Base-by-base conservation (phyloP, 352 stramenopile genomes). In the Pythium angustatum region DNA sequence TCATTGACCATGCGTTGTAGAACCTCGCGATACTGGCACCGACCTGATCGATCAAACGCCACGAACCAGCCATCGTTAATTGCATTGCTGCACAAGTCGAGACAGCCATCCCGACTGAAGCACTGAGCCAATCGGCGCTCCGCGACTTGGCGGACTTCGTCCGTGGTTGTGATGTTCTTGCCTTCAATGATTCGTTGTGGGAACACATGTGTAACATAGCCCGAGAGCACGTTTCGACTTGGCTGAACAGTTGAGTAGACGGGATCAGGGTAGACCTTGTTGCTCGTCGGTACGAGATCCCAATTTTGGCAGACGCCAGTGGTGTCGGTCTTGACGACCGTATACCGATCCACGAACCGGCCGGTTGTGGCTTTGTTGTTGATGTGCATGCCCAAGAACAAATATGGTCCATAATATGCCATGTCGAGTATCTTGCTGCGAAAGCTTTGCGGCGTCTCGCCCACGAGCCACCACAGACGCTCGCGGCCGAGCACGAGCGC, bases 231-330 rank as follows among this genome's bases (percentile, higher is more conserved):
- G 21, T 31, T 63, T 47, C 27, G 53, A 1, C 44, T 31, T 15
- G 44, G 44, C 5, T 33, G 14, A 6, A 0, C 17, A 10, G 34
- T 33, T 5, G 53, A 15, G 33, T 68, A 62, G 5, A 62, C 24
- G 0, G 61, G 61, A 19, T 36, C 34, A 9, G 61, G 61, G 22
- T 62, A 68, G 7, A 9, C 27, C 43, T 44, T 55, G 51, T 58
- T 34, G 15, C 30, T 62, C 2, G 61, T 55, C 22, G 60, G 40
- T 26, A 48, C 31, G 36, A 68, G 44, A 10, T 58, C 27, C 61
- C 61, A 68, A 11, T 68, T 68, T n/a, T 68, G 51, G 44, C 61
- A 68, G 17, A 68, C 45, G 11, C 61, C 61, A 14, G 56, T 22
- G 2, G 28, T 61, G 4, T 26, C 50, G 5, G 30, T 15, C 26